Base-by-base conservation (phyloP, 2,329 filamentous ascomycete species). In the Penicillium sp. region DNA sequence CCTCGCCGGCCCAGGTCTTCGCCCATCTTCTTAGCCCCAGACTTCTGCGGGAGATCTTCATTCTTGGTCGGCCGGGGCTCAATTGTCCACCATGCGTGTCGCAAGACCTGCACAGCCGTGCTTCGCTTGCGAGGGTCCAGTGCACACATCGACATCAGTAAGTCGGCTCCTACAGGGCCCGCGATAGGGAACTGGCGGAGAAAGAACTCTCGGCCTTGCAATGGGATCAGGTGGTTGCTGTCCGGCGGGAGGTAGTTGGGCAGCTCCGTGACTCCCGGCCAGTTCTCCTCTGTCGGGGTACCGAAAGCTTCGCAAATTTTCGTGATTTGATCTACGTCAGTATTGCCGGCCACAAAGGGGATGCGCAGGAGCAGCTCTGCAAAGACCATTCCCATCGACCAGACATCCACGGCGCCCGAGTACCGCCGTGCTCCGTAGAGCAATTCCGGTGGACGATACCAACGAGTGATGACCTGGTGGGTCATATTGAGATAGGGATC, bases 381-480 rank as follows among this genome's bases (percentile, higher is more conserved):
- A 63, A 99, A 94, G 10, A 99, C 91, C 67, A 90, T 85, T 44
- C 90, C 94, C 50, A 95, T 88, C 43, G 88, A 92, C 92, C 94
- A 99, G 53, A 99, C 80, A 69, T 99, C 94, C 18, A 96, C 94
- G 6, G 87, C 89, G 22, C 91, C 91, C 39, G 86, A 86, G 76
- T 99, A 99, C 74, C 94, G 89, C 51, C 85, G 83, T 2, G 91
- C 90, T 52, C 92, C 91, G 67, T 92, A 96, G 57, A 97, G 85
- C 20, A 99, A 82, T 77, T 99, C 94, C 0, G 92, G 92, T 0
- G 94, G 92, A 1, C 92, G 83, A 76, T 97, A 99, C 91, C 94
- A 99, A 58, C 91, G 85, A 16, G 94, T 99, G 70, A 99, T 95
- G 58, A 96, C 92, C 66, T 94, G 91, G 66, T 86, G 85, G 1